phyloP scores from a whole-genome alignment of 345 rosid species.

The Eutrema japonicum region DNA sequence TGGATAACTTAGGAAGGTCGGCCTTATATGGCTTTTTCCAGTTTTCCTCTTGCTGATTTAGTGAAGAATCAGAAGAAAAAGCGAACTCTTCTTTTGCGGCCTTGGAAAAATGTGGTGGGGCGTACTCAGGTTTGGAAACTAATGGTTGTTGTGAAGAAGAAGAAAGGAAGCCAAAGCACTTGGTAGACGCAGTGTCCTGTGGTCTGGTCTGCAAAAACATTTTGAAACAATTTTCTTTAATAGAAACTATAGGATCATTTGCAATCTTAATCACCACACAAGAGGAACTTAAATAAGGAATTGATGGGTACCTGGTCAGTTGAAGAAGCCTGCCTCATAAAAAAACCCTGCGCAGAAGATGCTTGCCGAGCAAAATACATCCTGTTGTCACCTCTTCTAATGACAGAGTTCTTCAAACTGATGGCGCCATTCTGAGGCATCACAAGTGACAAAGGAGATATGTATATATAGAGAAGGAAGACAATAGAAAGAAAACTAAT shows the following conservation, averaged over 20 bases:
- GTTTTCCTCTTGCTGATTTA: constrained; percentile 21
- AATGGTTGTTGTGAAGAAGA: constrained; percentile 46
- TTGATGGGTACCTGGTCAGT: constrained; percentile 49
- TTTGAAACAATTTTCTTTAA: constrained; percentile 8
- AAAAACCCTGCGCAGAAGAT: constrained; percentile 61
- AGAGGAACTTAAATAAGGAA: background rate
- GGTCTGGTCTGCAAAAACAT: constrained; percentile 30
- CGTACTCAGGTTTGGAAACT: constrained; percentile 53
- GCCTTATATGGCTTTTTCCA: constrained; percentile 36
- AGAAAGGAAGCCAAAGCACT: constrained; percentile 29
- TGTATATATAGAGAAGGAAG: background rate
- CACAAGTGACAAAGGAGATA: background rate
- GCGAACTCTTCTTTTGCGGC: constrained; percentile 32
- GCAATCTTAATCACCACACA: background rate
- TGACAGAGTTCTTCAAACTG: constrained; percentile 55
- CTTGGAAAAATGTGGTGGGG: constrained; percentile 54
- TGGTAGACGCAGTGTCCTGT: constrained; percentile 39
- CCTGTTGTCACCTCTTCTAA: constrained; percentile 59
- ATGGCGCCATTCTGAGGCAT: constrained; percentile 47
- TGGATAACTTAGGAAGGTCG: constrained; percentile 56
- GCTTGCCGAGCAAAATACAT: constrained; percentile 70
- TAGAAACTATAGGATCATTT: background rate
- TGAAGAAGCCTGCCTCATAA: constrained; percentile 71
- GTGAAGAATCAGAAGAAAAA: constrained; percentile 18
- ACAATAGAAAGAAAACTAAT: background rate